phyloP scores from a whole-genome alignment of 2,329 filamentous ascomycete genomes.

The Phyllachora maydis region DNA sequence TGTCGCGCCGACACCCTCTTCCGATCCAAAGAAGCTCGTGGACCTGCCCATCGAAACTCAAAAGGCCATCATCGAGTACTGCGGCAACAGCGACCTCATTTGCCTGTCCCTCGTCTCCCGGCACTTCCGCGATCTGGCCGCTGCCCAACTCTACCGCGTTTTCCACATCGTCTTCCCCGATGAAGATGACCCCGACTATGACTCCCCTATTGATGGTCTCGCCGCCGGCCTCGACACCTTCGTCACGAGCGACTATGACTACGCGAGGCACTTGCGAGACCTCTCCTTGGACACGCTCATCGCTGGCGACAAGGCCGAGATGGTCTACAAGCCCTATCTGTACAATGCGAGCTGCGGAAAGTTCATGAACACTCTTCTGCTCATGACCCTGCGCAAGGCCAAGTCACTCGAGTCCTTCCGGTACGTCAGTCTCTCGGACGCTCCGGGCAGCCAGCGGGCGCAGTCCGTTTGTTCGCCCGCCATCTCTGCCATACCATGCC shows the following conservation, averaged over 20 bases:
- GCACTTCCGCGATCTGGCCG: conserved; percentile 34
- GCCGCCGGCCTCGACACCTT: conserved; percentile 39
- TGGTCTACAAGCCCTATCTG: conserved; percentile 29
- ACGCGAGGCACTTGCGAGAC: conserved; percentile 33
- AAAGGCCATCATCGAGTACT: conserved; percentile 24
- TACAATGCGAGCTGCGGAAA: conserved; percentile 36
- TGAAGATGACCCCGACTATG: conserved; percentile 28
- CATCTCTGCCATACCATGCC: background rate
- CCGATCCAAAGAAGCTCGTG: conserved; percentile 16
- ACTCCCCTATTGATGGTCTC: conserved; percentile 33
- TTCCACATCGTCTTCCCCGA: conserved; percentile 42
- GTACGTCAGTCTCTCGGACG: conserved; percentile 13
- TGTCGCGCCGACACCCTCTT: too few species aligned
- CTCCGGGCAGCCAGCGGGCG: background rate
- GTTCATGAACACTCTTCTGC: conserved; percentile 40
- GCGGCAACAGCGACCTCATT: conserved; percentile 29
- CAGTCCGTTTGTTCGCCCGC: conserved; percentile 1
- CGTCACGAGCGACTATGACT: conserved; percentile 41
- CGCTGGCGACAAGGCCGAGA: conserved; percentile 28
- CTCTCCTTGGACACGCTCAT: conserved; percentile 34
- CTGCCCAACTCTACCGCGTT: conserved; percentile 34
- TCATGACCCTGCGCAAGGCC: conserved; percentile 33
- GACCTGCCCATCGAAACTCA: conserved; percentile 25
- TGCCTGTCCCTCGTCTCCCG: conserved; percentile 35
- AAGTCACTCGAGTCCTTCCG: conserved; percentile 32